These are phyloP conservation scores for Xylariaceae sp. DNA, from an alignment of 2,329 filamentous ascomycete species.

Conservation along the genomic window DNA sequence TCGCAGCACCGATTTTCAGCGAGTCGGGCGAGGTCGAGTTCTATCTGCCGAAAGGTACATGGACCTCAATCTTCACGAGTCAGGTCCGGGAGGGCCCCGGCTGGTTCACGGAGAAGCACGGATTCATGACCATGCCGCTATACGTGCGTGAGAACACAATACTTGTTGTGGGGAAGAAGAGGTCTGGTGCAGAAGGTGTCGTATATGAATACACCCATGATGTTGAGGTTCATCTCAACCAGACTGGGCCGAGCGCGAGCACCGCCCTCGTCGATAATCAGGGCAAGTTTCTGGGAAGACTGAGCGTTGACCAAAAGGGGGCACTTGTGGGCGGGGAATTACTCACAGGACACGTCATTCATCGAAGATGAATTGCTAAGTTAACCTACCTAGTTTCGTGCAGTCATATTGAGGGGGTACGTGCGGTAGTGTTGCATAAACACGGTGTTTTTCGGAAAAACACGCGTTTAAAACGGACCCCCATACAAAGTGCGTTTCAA, in stretches of 20 bases:
- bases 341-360: slow-evolving; percentile 33
- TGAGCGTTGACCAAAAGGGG: slow-evolving; percentile 37
- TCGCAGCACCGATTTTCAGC: slow-evolving; percentile 63
- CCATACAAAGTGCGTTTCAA: no score
- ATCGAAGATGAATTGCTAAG: no score
- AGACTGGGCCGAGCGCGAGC: slow-evolving; percentile 37
- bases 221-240: slow-evolving; percentile 45
- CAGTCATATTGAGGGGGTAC: no score
- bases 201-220: slow-evolving; percentile 45
- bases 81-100: slow-evolving; percentile 45
- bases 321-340: slow-evolving; percentile 36
- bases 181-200: slow-evolving; percentile 34
- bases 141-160: slow-evolving; percentile 52
- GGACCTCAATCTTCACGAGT: slow-evolving; percentile 46
- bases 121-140: slow-evolving; percentile 52
- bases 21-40: slow-evolving; percentile 60
- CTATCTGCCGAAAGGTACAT: slow-evolving; percentile 50
- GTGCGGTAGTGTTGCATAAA: no score
- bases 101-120: slow-evolving; percentile 57
- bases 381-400: no score
- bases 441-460: no score
- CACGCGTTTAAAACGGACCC: no score
- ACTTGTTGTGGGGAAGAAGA: slow-evolving; percentile 42
- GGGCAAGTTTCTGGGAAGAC: slow-evolving; percentile 36
- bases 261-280: slow-evolving; percentile 39